phyloP scores from a whole-genome alignment of 2,329 filamentous ascomycete species.

The Cytospora paraplurivora region DNA sequence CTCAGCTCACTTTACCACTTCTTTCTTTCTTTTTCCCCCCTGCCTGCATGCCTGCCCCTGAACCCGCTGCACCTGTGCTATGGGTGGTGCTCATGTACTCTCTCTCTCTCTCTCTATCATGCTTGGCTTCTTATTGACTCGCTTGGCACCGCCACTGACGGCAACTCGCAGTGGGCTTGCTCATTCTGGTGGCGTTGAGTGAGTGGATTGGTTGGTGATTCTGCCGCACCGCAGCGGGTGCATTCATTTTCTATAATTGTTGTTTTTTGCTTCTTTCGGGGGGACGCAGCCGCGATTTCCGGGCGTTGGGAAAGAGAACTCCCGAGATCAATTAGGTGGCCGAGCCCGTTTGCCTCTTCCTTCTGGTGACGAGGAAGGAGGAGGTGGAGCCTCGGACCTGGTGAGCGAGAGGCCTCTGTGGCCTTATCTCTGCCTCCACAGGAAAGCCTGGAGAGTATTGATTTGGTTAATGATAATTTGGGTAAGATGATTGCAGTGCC shows the following conservation, averaged over 20 bases:
- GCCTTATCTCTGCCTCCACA: conserved; percentile 8
- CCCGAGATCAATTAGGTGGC: not conserved
- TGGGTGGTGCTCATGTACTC: not conserved
- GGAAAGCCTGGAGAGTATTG: not conserved
- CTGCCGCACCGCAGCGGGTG: conserved; percentile 10
- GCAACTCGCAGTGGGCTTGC: conserved; percentile 7
- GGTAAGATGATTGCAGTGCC: not conserved
- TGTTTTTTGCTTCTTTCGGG: not conserved
- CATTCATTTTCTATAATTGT: conserved; percentile 9
- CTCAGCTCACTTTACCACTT: too few species aligned
- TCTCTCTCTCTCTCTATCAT: too few species aligned
- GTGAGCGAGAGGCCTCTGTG: not conserved
- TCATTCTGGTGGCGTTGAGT: not conserved
- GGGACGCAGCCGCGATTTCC: not conserved
- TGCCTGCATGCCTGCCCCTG: too few species aligned
- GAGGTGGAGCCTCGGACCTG: not conserved
- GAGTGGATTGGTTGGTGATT: conserved; percentile 3
- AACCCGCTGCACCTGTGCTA: too few species aligned
- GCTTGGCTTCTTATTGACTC: conserved; percentile 2
- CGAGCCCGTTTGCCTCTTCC: not conserved
- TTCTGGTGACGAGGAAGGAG: not conserved
- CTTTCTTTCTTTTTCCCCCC: too few species aligned
- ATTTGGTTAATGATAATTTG: not conserved
- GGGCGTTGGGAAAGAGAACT: not conserved
- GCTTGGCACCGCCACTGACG: conserved; percentile 12